Percentiles rank a stretch among this genome's conserved stretches.
Conservation (phyloP, 1,139 yeast genomes). For the Zygoascus meyerae region DNA sequence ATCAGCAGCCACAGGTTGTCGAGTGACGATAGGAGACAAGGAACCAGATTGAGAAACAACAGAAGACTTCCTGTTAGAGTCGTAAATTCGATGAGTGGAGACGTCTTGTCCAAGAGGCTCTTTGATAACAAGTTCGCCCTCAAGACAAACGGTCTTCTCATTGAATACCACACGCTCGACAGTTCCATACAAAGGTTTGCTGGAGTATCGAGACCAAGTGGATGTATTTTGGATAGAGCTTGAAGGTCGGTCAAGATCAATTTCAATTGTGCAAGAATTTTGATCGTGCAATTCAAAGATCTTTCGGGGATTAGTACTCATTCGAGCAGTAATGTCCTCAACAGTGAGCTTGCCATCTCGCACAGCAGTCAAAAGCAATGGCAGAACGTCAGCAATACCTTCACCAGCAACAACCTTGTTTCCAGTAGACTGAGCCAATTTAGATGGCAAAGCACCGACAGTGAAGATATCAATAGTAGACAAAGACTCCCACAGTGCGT, state of each 20-base stretch:
- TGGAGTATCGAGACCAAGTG: conserved; percentile 45
- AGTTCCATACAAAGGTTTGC: conserved; percentile 59
- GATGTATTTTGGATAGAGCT: conserved; percentile 38
- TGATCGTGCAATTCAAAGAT: conserved; percentile 84
- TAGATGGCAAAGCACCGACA: conserved; percentile 72
- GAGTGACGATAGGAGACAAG: conserved; percentile 15
- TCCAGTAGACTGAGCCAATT: conserved; percentile 61
- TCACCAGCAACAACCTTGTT: conserved; percentile 59
- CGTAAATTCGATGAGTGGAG: conserved; percentile 23
- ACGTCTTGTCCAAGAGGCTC: conserved; percentile 53
- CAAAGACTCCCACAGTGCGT: conserved; percentile 74
- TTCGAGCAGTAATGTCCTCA: conserved; percentile 63
- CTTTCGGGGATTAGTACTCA: conserved; percentile 76
- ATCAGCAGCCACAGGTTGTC: conserved; percentile 5
- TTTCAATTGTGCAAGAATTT: conserved; percentile 64
- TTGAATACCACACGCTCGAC: conserved; percentile 82
- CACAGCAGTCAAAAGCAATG: conserved; percentile 78
- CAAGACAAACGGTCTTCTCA: conserved; percentile 75
- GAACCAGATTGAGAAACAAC: conserved; percentile 35
- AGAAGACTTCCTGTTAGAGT: conserved; percentile 14
- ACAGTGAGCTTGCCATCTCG: conserved; percentile 64
- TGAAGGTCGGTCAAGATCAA: conserved; percentile 66
- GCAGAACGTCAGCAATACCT: conserved; percentile 76
- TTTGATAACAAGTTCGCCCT: conserved; percentile 60
- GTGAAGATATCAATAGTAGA: conserved; percentile 78